Conservation (phyloP, 2,329 filamentous ascomycete species). For the Ophiosphaerella korrae region DNA sequence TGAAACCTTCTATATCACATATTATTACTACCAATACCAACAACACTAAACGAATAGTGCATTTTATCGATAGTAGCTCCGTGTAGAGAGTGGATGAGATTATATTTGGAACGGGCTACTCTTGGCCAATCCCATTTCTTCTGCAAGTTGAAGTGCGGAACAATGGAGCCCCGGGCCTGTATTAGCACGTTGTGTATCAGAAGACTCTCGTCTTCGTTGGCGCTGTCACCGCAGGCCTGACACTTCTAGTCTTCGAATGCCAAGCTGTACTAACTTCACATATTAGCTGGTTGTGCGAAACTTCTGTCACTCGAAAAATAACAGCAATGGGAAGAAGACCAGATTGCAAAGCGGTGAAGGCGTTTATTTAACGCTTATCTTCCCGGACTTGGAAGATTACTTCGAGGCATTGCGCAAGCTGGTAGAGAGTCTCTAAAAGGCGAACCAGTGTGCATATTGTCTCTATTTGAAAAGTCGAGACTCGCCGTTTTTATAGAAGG, state of each 20-base stretch:
- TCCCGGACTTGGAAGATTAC: constrained; percentile 68
- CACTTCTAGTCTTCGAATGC: constrained; percentile 73
- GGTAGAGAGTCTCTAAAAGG: constrained; percentile 53
- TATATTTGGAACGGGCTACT: constrained; percentile 71
- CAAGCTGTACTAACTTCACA: constrained; percentile 66
- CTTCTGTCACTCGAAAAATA: constrained; percentile 59
- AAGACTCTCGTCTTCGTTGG: constrained; percentile 63
- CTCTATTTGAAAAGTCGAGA: constrained; percentile 56
- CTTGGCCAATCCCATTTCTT: constrained; percentile 65
- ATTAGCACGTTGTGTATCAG: constrained; percentile 63
- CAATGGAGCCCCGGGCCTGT: constrained; percentile 62
- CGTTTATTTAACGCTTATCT: constrained; percentile 60
- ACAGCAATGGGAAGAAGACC: constrained; percentile 61
- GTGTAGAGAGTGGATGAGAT: constrained; percentile 64
- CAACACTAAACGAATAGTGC: constrained; percentile 56
- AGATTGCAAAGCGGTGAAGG: constrained; percentile 63
- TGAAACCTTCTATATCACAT: constrained; percentile 56
- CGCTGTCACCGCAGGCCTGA: constrained; percentile 58
- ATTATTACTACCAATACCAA: constrained; percentile 43
- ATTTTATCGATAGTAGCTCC: constrained; percentile 61
- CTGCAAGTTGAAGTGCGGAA: constrained; percentile 55
- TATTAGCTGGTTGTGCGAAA: constrained; percentile 60
- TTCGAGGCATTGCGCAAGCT: constrained; percentile 62
- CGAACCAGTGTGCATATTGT: constrained; percentile 49
- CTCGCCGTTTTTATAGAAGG: constrained; percentile 59